Evolutionary conservation across 2,329 filamentous ascomycete genomes (phyloP), one percentile per base, ranked within the genome.

Genomic region (Alternaria tenuissima): DNA sequence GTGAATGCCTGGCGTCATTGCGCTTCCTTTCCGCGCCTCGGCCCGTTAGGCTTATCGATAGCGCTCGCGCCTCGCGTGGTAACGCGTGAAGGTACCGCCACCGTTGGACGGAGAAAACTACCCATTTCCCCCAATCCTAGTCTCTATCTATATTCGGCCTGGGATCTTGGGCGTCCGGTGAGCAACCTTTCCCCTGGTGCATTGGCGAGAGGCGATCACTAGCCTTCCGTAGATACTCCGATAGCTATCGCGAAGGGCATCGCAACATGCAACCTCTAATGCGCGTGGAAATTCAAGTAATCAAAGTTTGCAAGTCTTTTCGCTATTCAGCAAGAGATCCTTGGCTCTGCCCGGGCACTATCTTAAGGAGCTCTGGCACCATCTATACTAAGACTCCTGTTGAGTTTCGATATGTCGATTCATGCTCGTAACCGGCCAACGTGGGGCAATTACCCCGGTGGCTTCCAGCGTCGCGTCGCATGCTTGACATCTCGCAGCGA

Each of bases 351-450:
- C 38, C 26, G 26, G 36, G 38, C 38, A 32, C 20, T 24, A 24
- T 20, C 30, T n/a, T 24, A 16, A 26, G 24, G 28, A 30, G 30
- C 22, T 11, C 9, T 9, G 24, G 46, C 16, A 16, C 22, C 30
- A 16, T 34, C 14, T 20, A 30, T 28, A 28, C 51, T 18, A 36
- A 28, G 44, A 49, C 49, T 38, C 42, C 22, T 32, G 41, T 46
- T 20, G 20, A 57, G 60, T 63, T 65, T 65, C 51, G 39, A 59
- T 57, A 57, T 65, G 62, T 59, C 52, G 51, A 65, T 59, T 59
- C 56, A 55, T 62, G 62, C 49, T 57, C 48, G 58, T 65, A 65
- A 65, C 22, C 55, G 58, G 55, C 57, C 56, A 61, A 56, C 59
- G 64, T 55, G 63, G 58, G 57, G 66, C 57, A 53, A 54, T 56